Evolutionary conservation across 2,329 filamentous ascomycete genomes (phyloP), one percentile per base, ranked within the genome.

Genomic region (Epichloe coenophiala): DNA sequence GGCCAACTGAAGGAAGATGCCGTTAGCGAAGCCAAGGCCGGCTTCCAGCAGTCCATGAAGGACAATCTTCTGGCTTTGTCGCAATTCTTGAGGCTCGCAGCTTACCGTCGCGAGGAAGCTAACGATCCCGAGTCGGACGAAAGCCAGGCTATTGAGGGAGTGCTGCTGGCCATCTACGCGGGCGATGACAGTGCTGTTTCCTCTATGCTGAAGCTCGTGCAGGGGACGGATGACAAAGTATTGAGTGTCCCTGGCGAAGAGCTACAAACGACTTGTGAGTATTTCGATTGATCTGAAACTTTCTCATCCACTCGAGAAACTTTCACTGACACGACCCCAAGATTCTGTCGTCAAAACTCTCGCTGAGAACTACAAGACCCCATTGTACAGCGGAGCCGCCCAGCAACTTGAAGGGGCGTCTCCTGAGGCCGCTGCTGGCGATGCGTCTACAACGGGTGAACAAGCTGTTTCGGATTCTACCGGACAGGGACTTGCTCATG

Each of bases 101-200:
- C 87, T 52, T 82, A 86, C 59, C 81, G 87, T 57, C 78, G 86
- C 59, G 75, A 80, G 19, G 83, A 87, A 61, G 85, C 86, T 56
- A 77, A 72, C 50, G 77, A 85, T 58, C 75, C 78, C 45, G 68
- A 72, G 40, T 66, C 76, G 5, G 85, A 89, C 51, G 85, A 91
- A 70, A 88, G 83, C 67, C 81, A 82, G 67, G 88, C 86, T 37
- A 81, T 93, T 53, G 87, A 94, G 68, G 86, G 86, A 48, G 81
- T 88, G 36, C 73, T 94, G 52, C 73, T 89, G 45, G 77, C 84
- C 53, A 84, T 93, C 35, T 93, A 94, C 67, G 80, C 81, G 44
- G 88, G 87, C 45, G 86, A 91, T 60, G 78, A 86, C 56, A 75
- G 72, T 57, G 87, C 86, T 47, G 86, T 93, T 23, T 71, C 78